Evolutionary conservation across 805 yeast species (phyloP), one percentile per base, ranked within the genome.

Genomic region (Candida corydali): DNA sequence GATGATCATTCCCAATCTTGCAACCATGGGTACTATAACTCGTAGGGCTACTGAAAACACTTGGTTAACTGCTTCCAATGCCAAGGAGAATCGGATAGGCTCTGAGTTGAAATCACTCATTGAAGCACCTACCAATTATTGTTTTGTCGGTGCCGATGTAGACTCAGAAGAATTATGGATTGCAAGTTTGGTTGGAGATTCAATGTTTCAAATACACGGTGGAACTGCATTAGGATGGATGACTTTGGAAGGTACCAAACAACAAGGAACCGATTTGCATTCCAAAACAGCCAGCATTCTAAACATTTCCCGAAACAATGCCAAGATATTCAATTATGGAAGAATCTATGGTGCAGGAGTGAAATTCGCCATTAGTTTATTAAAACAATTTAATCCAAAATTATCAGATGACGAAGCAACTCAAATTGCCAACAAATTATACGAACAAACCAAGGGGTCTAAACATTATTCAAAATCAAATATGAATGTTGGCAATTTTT

Each of bases 101-200:
- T 88, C 97, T 1, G 99, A 93, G 55, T 66, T 94, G 42, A 93
- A 94, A 57, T 78, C 96, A 0, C 77, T 86, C 67, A 69, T 93
- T 4, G 65, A 72, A 39, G 96, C 97, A 0, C 99, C 99, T 0
- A 61, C 71, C 2, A 97, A 97, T 0, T 93, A 89, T 55, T 75
- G 76, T 25, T 85, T 93, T 63, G 95, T 93, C 7, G 99, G 99
- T 8, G 99, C 99, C 0, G 99, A 93, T 66, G 99, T 93, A 7
- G 99, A 93, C 59, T 86, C 96, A 26, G 98, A 93, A 54, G 99
- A 93, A 54, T 69, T 93, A 29, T 93, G 99, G 99, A 93, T 93
- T 47, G 98, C 98, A 0, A 84, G 96, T 14, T 63, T 94, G 17
- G 80, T 91, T 22, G 97, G 98, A 3, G 99, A 93, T 55, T 81